Evolutionary conservation across 768 basidiomycete genomes (phyloP).

Genomic region (Ramaria sp.): DNA sequence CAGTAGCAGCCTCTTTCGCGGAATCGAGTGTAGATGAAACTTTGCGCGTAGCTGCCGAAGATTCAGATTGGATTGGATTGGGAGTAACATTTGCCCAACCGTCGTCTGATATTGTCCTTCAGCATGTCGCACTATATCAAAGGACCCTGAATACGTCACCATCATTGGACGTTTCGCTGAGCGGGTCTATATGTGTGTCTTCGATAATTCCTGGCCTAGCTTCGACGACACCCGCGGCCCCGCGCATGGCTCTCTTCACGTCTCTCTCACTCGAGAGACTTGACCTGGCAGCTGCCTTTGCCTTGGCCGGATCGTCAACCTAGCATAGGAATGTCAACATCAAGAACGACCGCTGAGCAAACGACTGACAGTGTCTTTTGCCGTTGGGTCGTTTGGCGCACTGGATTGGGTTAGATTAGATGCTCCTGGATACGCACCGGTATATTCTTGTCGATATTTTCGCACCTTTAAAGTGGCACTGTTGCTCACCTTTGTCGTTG

Average conservation of each 20-base stretch:
- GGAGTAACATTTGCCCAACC: constrained; percentile 9
- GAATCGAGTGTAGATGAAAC: constrained; percentile 13
- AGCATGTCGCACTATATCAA: constrained; percentile 2
- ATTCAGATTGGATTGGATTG: neutral
- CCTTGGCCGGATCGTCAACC: constrained; percentile 32
- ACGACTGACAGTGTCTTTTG: constrained; percentile 32
- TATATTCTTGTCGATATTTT: neutral
- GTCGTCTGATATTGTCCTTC: constrained; percentile 17
- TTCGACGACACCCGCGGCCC: constrained; percentile 39
- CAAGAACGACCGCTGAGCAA: neutral
- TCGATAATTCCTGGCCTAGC: constrained; percentile 47
- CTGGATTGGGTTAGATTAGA: constrained; percentile 34
- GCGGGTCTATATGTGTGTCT: constrained; percentile 39
- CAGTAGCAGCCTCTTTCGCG: constrained; percentile 22
- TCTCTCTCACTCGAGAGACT: constrained; percentile 28
- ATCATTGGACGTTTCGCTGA: constrained; percentile 14
- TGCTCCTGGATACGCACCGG: constrained; percentile 28
- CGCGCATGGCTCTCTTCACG: constrained; percentile 28
- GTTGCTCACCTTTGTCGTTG: constrained; percentile 18
- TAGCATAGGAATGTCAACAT: constrained; percentile 11
- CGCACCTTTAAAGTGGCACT: neutral
- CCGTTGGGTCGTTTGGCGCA: constrained; percentile 24
- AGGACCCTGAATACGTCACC: neutral
- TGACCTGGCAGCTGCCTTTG: constrained; percentile 30
- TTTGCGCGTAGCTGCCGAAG: constrained; percentile 6